Percentiles rank a stretch among this genome's conserved stretches.
Conservation (phyloP, 805 yeast species). For the Saccharomycopsis microspora region DNA sequence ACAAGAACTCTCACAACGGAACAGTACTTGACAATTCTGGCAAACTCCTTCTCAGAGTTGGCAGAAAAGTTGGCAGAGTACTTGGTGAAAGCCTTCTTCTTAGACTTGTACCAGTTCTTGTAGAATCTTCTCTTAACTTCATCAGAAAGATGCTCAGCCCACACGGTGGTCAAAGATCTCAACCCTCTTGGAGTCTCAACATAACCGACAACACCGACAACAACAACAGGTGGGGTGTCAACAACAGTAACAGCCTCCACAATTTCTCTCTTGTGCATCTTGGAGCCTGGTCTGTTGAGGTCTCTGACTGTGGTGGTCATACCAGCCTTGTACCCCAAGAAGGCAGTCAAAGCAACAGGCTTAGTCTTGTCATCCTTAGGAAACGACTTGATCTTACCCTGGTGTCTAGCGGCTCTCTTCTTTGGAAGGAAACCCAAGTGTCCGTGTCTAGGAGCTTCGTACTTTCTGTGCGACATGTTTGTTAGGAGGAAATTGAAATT, state of each 20-base stretch:
- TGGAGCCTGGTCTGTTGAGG: slow-evolving; percentile 99
- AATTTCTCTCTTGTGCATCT: slow-evolving; percentile 99
- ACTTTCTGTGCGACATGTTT: slow-evolving; percentile 99
- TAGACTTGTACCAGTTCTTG: slow-evolving; percentile 99
- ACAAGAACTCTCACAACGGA: slow-evolving; percentile 97
- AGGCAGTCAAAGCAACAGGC: slow-evolving; percentile 98
- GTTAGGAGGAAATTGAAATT: neutral
- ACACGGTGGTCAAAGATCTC: slow-evolving; percentile 98
- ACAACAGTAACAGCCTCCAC: slow-evolving; percentile 99
- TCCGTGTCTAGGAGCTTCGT: slow-evolving; percentile 99
- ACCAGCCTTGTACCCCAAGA: slow-evolving; percentile 99
- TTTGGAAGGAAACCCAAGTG: slow-evolving; percentile 99
- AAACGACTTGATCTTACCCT: slow-evolving; percentile 99
- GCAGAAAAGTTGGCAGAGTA: slow-evolving; percentile 97
- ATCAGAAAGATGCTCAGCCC: slow-evolving; percentile 99
- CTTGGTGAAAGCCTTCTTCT: slow-evolving; percentile 99
- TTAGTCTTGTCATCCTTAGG: slow-evolving; percentile 97
- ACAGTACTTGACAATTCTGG: slow-evolving; percentile 98
- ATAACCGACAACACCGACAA: slow-evolving; percentile 99
- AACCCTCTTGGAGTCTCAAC: slow-evolving; percentile 99
- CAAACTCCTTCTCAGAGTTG: slow-evolving; percentile 91
- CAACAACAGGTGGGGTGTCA: slow-evolving; percentile 98
- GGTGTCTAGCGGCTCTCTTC: slow-evolving; percentile 97
- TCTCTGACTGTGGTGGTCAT: slow-evolving; percentile 99
- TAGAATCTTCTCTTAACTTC: slow-evolving; percentile 99